Percentiles rank a stretch among this genome's conserved stretches.
Evolutionary conservation across 352 stramenopile species (phyloP).

Genomic region (Phytophthora meadii): DNA sequence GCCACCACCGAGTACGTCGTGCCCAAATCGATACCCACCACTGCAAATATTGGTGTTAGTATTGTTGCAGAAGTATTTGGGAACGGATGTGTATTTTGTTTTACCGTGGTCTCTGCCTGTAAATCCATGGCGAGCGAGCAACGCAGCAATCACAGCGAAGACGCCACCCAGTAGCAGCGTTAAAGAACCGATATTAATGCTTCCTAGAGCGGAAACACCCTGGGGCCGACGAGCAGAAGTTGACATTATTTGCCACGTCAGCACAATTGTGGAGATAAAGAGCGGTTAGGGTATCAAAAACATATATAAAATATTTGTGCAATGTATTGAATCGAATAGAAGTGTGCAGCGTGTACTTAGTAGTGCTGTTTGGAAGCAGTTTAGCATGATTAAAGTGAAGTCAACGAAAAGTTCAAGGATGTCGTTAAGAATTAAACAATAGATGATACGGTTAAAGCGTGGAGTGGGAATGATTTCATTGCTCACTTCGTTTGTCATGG

Average conservation of each 20-base stretch:
- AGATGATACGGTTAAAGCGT: no score
- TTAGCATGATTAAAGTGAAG: no score
- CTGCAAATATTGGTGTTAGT: constrained; percentile 11
- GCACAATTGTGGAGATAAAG: neutral
- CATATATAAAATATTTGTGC: no score
- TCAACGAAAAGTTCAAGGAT: no score
- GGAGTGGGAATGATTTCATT: no score
- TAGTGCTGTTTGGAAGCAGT: no score
- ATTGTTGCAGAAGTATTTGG: neutral
- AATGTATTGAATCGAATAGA: no score
- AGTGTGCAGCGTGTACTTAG: no score
- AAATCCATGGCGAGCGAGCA: constrained; percentile 65
- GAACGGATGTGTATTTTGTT: neutral
- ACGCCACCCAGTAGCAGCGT: constrained; percentile 50
- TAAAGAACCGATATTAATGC: constrained; percentile 42
- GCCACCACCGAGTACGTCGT: constrained; percentile 84
- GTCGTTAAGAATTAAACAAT: no score
- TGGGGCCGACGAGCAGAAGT: neutral
- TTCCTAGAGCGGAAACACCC: neutral
- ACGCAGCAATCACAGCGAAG: constrained; percentile 49
- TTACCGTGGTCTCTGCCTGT: constrained; percentile 64
- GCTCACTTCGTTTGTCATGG: no score
- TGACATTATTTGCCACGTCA: constrained; percentile 24
- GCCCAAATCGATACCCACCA: constrained; percentile 77
- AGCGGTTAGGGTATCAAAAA: no score